Evolutionary conservation across 2,329 filamentous ascomycete genomes (phyloP), one percentile per base, ranked within the genome.

Genomic region (Plenodomus lindquistii): DNA sequence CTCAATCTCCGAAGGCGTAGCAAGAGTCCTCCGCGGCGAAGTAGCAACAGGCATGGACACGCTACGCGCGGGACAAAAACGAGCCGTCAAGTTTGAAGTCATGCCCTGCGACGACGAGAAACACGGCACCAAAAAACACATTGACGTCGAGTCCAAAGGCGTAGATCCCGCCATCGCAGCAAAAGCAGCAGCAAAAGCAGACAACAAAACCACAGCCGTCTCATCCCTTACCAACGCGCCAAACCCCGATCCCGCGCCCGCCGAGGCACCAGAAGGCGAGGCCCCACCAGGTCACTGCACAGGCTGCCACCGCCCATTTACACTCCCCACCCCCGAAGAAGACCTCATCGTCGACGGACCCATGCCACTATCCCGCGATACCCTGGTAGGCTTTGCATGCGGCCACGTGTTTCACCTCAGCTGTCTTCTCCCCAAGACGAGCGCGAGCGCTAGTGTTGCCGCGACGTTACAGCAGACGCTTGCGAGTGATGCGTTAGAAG

Each of bases 41-140:
- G 93, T 99, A 0, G 86, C 87, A 0, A 80, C 83, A 4, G 91
- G 89, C 1, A 96, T 97, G 82, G 87, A 87, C 42, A 85, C 85
- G 3, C 77, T 97, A 17, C 84, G 93, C 0, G 84, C 79, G 13
- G 91, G 93, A 0, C 89, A 95, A 69, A 85, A 87, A 42, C 88
- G 85, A 57, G 94, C 88, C 0, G 89, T 99, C 67, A 95, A 92
- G 65, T 97, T 97, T 60, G 88, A 96, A 58, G 83, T 96, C 6
- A 71, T 81, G 2, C 67, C 62, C 2, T 69, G 65, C 44, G 59
- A 79, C 9, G 77, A 80, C 40, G 50, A 48, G 42, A 59, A 48
- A 37, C 43, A 43, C n/a, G 52, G 48, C 9, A 40, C 41, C 8
- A 50, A 57, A 13, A 61, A 59, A 36, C 59, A 66, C 42, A 16